Evolutionary conservation across 1,284 basidiomycete species (phyloP), one percentile per base, ranked within the genome.

Genomic region (Moesziomyces sp.): DNA sequence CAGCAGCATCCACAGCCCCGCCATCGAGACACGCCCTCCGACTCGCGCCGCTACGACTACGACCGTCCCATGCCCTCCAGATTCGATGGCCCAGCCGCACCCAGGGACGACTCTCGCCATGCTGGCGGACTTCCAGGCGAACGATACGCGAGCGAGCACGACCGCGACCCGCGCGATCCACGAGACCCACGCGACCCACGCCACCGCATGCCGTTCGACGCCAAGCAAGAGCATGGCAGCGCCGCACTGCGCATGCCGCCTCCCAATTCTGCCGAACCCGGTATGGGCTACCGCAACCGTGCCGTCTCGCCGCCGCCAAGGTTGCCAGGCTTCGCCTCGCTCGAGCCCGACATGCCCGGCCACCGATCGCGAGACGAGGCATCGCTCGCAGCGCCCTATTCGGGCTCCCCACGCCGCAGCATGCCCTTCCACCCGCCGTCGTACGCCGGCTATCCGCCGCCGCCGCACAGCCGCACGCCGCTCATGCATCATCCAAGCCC

Each of bases 401-500:
- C 56, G 28, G 52, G 48, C 48, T 74, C 71, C 4, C 71, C 65
- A 1, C 61, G 66, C 19, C 43, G 69, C 40, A 58, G 52, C 40
- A 46, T 65, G 58, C 65, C 65, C 21, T 61, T 44, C 46, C 58
- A 57, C n/a, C 56, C 46, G 18, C 58, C 61, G 11, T 53, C 62
- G 38, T 69, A 68, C 45, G 54, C 46, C 19, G 24, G 38, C 52
- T 66, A 74, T 28, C 54, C 71, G 14, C 54, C 58, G 14, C 54
- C 58, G 6, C 56, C 60, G 5, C 63, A 28, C 16, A 43, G 48
- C 42, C 46, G 71, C n/a, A 64, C 61, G 2, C 61, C 71, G 30
- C 51, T 69, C 19, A 61, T 69, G 51, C 61, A 69, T 40, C 69
- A 66, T 18, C 58, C 71, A 2, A 64, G 58, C 55, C 71, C 65